Base-by-base conservation (phyloP, 2,329 filamentous ascomycete genomes). In the Mollisia scopiformis region DNA sequence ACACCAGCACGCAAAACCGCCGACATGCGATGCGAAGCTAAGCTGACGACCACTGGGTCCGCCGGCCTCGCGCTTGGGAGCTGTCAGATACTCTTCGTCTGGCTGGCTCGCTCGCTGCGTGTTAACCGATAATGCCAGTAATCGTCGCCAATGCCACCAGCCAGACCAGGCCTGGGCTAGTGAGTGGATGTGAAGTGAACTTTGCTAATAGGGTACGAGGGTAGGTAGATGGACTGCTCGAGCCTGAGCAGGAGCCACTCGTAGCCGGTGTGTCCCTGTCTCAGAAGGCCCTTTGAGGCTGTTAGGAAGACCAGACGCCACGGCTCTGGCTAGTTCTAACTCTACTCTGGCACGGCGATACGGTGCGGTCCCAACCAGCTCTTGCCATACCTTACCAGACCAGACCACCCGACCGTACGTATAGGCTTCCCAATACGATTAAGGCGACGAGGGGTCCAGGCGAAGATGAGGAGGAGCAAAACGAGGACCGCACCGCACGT, bases 1-100 rank as follows among this genome's bases (percentile, higher is more conserved):
- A n/a, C 33, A 37, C 27, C n/a, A 47, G 33, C 49, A 27, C 47
- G 52, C 47, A 31, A 47, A 54, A 55, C 35, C 57, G 55, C 50
- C 54, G 54, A 57, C 21, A 35, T 51, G 56, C 60, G 41, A 51
- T 47, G 61, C n/a, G n/a, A n/a, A n/a, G n/a, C n/a, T n/a, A n/a
- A n/a, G n/a, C 62, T 65, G 62, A 62, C 58, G 55, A 59, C 60
- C 51, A 43, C 16, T 21, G 47, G 37, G 35, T 53, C 50, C 35
- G 55, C 55, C 35, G 28, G 47, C 16, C 51, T 37, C 52, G 50
- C 49, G 43, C 57, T 58, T 61, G 61, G 39, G 55, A 63, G 46
- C 61, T 60, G 57, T 62, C 57, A 63, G 55, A 61, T 58, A 43
- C 27, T 31, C 55, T 33, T 35, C 46, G 56, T 54, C 28, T n/a